Evolutionary conservation across 306 rosid genomes (phyloP).

Genomic region (Cucurbita pepo): DNA sequence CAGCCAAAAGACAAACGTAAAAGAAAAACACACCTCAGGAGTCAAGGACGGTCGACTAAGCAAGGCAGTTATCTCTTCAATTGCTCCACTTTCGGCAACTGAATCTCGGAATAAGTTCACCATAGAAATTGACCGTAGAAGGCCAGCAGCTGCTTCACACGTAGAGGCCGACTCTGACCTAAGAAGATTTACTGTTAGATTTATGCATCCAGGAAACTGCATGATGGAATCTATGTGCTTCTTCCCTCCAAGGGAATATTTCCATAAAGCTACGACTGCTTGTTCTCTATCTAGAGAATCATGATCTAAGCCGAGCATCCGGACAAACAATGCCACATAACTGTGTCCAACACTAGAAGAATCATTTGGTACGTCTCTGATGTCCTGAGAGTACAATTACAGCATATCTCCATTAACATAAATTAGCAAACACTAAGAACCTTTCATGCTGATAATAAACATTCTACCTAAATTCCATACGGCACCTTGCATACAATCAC

Average conservation of each 20-base stretch:
- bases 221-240: constrained; percentile 58
- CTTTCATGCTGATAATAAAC: not conserved
- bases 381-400: constrained; percentile 26
- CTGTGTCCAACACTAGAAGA: constrained; percentile 36
- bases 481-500: not conserved
- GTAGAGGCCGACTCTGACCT: constrained; percentile 52
- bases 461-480: not conserved
- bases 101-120: constrained; percentile 47
- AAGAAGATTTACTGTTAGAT: constrained; percentile 59
- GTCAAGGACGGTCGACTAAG: constrained; percentile 39
- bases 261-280: constrained; percentile 64
- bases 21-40: constrained; percentile 39
- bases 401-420: constrained; percentile 3
- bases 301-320: constrained; percentile 77
- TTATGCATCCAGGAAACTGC: constrained; percentile 74
- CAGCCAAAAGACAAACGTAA: not conserved
- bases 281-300: constrained; percentile 68
- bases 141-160: constrained; percentile 91
- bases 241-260: constrained; percentile 84
- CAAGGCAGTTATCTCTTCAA: constrained; percentile 70
- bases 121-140: constrained; percentile 52
- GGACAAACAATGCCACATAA: constrained; percentile 60
- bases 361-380: constrained; percentile 22
- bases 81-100: constrained; percentile 72
- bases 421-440: not conserved